Evolutionary conservation across 371 early-diverging fungal species (phyloP), one percentile per base, ranked within the genome.

Genomic region (Mortierella sp.): DNA sequence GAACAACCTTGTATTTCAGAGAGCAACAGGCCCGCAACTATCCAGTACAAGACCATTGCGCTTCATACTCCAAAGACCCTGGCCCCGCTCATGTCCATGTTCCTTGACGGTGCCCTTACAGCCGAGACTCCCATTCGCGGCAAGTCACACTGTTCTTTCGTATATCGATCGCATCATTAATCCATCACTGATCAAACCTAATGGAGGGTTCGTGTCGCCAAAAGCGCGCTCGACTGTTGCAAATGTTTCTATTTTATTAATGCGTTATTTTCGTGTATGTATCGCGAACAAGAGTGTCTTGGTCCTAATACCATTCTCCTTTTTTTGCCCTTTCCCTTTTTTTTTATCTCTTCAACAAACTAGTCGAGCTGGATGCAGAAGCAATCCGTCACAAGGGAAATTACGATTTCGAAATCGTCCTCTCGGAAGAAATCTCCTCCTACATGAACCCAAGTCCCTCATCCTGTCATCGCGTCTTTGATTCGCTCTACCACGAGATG

Each of bases 351-450:
- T 6, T 48, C 26, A 0, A 10, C 28, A 1, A 11, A 70, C 11
- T 24, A 84, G 84, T 84, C 5, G 78, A 73, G n/a, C 16, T 84
- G 3, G 84, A 84, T 21, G 84, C 80, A 2, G 14, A 16, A 14
- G 50, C 50, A 0, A 50, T 84, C 45, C 45, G 65, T 2, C 31
- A 78, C 34, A 26, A 38, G 5, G 54, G 57, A 14, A 19, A 31
- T 6, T 84, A 78, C 48, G 52, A 73, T 8, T 47, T 84, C 28
- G 80, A 78, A 19, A 55, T 80, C 28, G 76, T 75, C n/a, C 31
- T 84, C 47, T 78, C 81, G 0, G 81, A 84, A 45, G 78, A 80
- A 21, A 70, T 24, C 1, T 57, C 75, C 0, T 47, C 75, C 1
- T 45, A 71, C 52, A 57, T 72, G n/a, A 34, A 50, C 47, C 75